Percentiles rank a stretch among this genome's conserved stretches.
Evolutionary conservation across 495 filamentous ascomycete genomes (phyloP).

Genomic region (Xylaria sp.): DNA sequence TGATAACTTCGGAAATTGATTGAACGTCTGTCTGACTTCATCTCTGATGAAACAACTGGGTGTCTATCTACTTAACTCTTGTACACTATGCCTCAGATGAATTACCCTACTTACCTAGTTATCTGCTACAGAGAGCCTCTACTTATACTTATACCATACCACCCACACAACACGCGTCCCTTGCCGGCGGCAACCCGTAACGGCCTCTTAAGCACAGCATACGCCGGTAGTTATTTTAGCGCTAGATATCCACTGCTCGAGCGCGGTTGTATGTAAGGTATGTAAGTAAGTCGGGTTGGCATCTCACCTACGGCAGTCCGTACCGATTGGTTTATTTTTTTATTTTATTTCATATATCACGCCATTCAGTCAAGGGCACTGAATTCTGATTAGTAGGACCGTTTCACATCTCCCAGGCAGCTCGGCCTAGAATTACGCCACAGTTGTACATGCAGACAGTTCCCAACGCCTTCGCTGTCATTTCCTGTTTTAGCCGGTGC

Average conservation of each 20-base stretch:
- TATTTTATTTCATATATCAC: background rate
- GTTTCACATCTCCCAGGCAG: constrained; percentile 1
- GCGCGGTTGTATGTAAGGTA: background rate
- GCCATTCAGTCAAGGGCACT: background rate
- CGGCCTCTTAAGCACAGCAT: constrained; percentile 10
- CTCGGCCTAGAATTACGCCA: constrained; percentile 2
- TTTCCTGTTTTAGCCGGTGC: constrained; percentile 15
- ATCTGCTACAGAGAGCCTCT: background rate
- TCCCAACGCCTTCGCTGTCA: constrained; percentile 11
- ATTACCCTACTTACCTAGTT: too few species aligned
- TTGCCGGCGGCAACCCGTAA: constrained; percentile 15
- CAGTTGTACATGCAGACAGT: background rate
- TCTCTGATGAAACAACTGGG: background rate
- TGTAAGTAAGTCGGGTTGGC: background rate
- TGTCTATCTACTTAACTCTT: background rate
- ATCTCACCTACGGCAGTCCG: background rate
- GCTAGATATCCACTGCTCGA: constrained; percentile 8
- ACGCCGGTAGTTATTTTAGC: constrained; percentile 24
- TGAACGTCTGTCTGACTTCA: background rate
- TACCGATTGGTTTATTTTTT: constrained; percentile 5
- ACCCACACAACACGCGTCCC: background rate
- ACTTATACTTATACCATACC: too few species aligned
- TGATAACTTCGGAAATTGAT: background rate
- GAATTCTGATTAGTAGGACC: constrained; percentile 10
- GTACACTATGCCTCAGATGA: constrained; percentile 5